Conservation (phyloP, 23 red algal species). For the Pyropia haitanensis region DNA sequence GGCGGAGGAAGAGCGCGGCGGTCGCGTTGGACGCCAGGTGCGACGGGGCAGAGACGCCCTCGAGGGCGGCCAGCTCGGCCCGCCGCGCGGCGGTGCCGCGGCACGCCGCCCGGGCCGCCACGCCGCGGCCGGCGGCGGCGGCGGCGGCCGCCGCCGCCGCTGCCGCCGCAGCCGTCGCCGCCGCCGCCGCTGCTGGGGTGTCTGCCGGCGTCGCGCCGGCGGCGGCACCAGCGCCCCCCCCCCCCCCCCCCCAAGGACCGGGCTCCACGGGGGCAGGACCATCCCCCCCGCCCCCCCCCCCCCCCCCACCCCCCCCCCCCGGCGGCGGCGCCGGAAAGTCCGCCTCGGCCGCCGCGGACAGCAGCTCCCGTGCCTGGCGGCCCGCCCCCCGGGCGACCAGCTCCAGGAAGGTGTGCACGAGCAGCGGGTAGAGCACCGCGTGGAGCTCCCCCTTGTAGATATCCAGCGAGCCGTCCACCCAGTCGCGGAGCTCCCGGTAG, state of each 20-base stretch:
- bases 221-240: too few relatives aligned
- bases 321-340: conserved; percentile 23
- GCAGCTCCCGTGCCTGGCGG: conserved; percentile 25
- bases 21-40: conserved; percentile 67
- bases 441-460: conserved; percentile 83
- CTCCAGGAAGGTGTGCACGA: conserved; percentile 84
- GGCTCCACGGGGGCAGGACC: too few relatives aligned
- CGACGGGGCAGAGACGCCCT: conserved; percentile 42
- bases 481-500: conserved; percentile 56
- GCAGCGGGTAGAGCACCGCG: conserved; percentile 75
- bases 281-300: too few relatives aligned
- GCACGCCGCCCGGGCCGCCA: not conserved
- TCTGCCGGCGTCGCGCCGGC: too few relatives aligned
- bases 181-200: too few relatives aligned
- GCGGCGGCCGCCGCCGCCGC: too few relatives aligned
- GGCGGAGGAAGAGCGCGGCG: conserved; percentile 51
- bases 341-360: conserved; percentile 17
- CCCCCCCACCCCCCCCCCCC: too few relatives aligned
- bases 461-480: conserved; percentile 87
- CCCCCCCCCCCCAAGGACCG: too few relatives aligned
- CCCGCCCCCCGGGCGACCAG: conserved; percentile 48
- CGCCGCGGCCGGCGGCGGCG: too few relatives aligned
- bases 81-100: conserved; percentile 16
- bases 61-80: conserved; percentile 52
- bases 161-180: too few relatives aligned